Evolutionary conservation across 2,329 filamentous ascomycete species (phyloP).

Genomic region (Verticillium albo-atrum): DNA sequence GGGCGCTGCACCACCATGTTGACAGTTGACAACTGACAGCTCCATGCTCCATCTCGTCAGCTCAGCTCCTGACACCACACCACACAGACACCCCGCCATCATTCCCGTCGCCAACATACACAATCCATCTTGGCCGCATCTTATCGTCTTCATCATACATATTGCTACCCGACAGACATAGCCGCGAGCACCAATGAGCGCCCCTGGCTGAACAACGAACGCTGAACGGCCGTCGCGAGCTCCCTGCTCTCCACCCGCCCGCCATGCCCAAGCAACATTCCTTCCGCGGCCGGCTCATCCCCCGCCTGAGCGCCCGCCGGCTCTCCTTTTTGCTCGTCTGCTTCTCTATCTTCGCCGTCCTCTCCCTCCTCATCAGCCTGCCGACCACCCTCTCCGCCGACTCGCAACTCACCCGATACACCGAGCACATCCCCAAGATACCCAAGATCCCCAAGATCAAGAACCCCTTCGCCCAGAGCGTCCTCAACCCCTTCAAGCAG

Average conservation of each 20-base stretch:
- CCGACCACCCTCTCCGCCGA: constrained; percentile 43
- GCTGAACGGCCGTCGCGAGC: background rate
- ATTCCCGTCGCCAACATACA: too few species aligned
- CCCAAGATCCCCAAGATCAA: constrained; percentile 33
- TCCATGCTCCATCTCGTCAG: too few species aligned
- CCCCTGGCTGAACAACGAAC: background rate
- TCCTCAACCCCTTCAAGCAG: constrained; percentile 63
- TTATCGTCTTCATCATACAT: background rate
- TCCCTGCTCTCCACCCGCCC: background rate
- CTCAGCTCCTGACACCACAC: too few species aligned
- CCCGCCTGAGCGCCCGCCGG: constrained; percentile 47
- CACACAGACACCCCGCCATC: too few species aligned
- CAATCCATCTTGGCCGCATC: background rate
- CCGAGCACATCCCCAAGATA: constrained; percentile 44
- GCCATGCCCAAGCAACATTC: constrained; percentile 23
- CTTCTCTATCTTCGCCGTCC: constrained; percentile 49
- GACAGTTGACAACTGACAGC: too few species aligned
- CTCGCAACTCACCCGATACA: constrained; percentile 42
- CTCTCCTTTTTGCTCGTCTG: constrained; percentile 46
- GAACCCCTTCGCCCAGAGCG: constrained; percentile 41
- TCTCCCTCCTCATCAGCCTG: constrained; percentile 48
- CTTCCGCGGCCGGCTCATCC: constrained; percentile 43
- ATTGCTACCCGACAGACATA: background rate
- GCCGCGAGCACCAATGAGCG: background rate
- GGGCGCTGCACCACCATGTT: too few species aligned